Conservation (phyloP, 2,329 filamentous ascomycete species). For the Phialophora chinensis region DNA sequence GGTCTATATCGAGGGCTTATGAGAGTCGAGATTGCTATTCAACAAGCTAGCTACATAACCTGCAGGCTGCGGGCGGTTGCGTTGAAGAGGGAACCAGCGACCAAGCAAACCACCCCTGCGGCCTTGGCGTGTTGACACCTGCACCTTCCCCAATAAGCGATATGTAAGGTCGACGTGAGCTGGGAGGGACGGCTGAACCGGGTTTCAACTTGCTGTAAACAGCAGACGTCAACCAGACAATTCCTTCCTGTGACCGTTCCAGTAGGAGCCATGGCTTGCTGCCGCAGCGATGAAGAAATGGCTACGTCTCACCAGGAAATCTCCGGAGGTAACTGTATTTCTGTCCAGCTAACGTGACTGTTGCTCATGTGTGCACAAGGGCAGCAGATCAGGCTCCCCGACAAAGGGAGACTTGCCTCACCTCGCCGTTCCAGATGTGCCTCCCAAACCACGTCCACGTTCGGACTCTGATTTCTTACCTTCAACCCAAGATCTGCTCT, state of each 20-base stretch:
- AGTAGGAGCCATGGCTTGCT: too few relatives aligned
- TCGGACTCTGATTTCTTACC: not conserved
- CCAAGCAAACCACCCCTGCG: not conserved
- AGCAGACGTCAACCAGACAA: too few relatives aligned
- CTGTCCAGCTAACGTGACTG: not conserved
- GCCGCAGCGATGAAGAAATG: not conserved
- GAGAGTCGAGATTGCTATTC: not conserved
- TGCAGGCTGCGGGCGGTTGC: conserved; percentile 8
- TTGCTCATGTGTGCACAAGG: not conserved
- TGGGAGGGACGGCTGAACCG: too few relatives aligned
- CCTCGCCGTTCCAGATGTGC: not conserved
- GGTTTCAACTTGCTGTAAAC: too few relatives aligned
- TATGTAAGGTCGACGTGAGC: too few relatives aligned
- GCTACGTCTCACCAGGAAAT: not conserved
- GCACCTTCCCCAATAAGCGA: too few relatives aligned
- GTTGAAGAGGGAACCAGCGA: conserved; percentile 10
- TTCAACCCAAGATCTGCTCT: not conserved
- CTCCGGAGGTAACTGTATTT: not conserved
- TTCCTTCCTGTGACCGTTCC: too few relatives aligned
- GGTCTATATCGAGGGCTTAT: not conserved
- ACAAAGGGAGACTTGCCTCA: not conserved
- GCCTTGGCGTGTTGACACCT: not conserved
- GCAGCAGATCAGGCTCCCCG: not conserved
- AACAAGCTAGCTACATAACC: not conserved
- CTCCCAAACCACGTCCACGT: not conserved